Base-by-base conservation (phyloP, 441 rosid species). In the Erodium moschatum region DNA sequence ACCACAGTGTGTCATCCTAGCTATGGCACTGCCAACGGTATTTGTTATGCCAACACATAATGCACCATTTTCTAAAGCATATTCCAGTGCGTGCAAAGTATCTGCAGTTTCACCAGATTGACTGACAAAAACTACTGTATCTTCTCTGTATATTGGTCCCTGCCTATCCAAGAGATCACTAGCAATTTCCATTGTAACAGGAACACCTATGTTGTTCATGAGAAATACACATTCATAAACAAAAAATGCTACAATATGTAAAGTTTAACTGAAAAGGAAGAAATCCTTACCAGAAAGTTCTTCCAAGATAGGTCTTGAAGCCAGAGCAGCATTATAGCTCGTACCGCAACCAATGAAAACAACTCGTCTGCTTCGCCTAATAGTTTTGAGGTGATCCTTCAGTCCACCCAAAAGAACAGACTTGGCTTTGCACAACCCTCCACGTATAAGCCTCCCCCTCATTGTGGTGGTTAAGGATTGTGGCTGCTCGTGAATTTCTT, bases 71-170 rank as follows among this genome's bases (percentile, higher is more conserved):
- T 88, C 96, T 2, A 75, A 74, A 73, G 97, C 96, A 80, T 89
- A 91, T 62, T 89, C 93, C 67, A 94, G 69, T n/a, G 97, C 98
- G 69, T 81, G 81, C 68, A 94, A 75, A 18, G 97, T 85, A 83
- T 94, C 98, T 58, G 97, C 97, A 24, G 98, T 94, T 91, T 94
- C 98, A 81, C 98, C 98, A 63, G 97, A 94, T 78, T 94, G 97
- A 77, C 98, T 94, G 61, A 94, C 97, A 85, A 94, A 94, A 68
- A 85, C 93, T 3, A 96, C 97, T 1, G 98, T 94, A 75, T 94
- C 98, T 82, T 94, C 97, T 78, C 98, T 85, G 80, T 89, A 89
- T 74, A 94, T 91, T 21, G 97, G 97, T 79, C 97, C 98, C 78
- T 86, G 89, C 70, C 96, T 68, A 75, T 94, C 98, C 85, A 84